Base-by-base conservation (phyloP, 306 rosid species). In the Lathyrus aphaca region DNA sequence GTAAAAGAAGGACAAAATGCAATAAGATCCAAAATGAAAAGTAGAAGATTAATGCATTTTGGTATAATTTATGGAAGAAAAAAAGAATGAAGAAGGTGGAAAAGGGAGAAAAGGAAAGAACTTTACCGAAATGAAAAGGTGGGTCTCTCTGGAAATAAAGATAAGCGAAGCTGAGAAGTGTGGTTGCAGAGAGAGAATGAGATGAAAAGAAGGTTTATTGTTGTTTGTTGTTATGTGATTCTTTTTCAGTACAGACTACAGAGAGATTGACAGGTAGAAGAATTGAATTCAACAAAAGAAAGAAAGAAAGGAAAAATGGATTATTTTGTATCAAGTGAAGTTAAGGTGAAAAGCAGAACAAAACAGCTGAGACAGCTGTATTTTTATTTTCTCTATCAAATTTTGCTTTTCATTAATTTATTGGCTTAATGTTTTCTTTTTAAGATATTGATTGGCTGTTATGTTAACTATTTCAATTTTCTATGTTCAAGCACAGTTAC, bases 1-100 rank as follows among this genome's bases (percentile, higher is more conserved):
- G 62, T 51, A 35, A 5, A 54, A 60, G 27, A 45, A 71, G 7
- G 10, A 56, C 17, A 35, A 69, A 78, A 78, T 69, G 86, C 66
- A 69, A 78, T 30, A 73, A 82, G 81, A 78, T 82, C 82, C 80
- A 46, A 78, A 68, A 50, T 44, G 61, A 54, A 53, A 74, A 65
- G 21, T 65, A 18, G 71, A 15, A 74, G 74, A 73, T 68, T 77
- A 38, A 49, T 23, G 61, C 55, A 57, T 18, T 70, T 69, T 12
- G 19, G n/a, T 75, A 23, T 50, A 14, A 62, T 32, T 42, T 65
- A 4, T 11, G 35, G 42, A 32, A 43, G 39, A 68, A 64, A 21
- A 21, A 35, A 19, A 17, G 32, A 68, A 49, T 8, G 59, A 40
- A 66, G 67, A 67, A 64, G 69, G n/a, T 17, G 60, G 38, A 17